Percentiles rank a stretch among this genome's conserved stretches.
phyloP scores from a whole-genome alignment of 805 yeast species.

The Wickerhamomyces rabaulensis region DNA sequence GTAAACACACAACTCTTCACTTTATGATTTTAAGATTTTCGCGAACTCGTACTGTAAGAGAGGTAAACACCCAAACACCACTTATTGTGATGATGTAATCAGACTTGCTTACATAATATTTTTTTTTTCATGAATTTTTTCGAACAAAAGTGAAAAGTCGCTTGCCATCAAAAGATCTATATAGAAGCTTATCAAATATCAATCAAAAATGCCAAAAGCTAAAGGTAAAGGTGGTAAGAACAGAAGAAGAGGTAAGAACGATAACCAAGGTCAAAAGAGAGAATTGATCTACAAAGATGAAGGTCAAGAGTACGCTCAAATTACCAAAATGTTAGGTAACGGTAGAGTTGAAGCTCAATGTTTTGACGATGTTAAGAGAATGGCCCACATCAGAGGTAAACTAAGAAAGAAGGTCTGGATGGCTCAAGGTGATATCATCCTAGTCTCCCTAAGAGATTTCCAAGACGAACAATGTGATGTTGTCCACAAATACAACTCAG shows the following conservation, averaged over 20 bases:
- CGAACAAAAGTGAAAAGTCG: slow-evolving; percentile 6
- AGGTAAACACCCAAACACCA: neutral
- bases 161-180: neutral
- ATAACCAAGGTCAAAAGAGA: slow-evolving; percentile 84
- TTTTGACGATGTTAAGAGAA: slow-evolving; percentile 89
- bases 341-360: slow-evolving; percentile 95
- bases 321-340: slow-evolving; percentile 96
- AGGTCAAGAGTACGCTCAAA: slow-evolving; percentile 98
- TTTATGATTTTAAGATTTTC: neutral
- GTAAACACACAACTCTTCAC: no score
- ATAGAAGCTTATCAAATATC: slow-evolving; percentile 24
- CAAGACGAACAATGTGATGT: slow-evolving; percentile 98
- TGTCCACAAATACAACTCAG: slow-evolving; percentile 92
- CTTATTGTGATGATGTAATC: neutral
- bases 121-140: slow-evolving; percentile 2
- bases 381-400: slow-evolving; percentile 98
- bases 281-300: slow-evolving; percentile 90
- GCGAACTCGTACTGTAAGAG: no score
- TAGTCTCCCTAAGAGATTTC: slow-evolving; percentile 95
- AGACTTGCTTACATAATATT: neutral
- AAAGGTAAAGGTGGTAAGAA: slow-evolving; percentile 83
- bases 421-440: slow-evolving; percentile 96
- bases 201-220: slow-evolving; percentile 59
- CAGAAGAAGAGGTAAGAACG: slow-evolving; percentile 98
- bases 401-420: slow-evolving; percentile 99